phyloP scores from a whole-genome alignment of 2,329 filamentous ascomycete genomes.

The Aspergillus phoenicis region DNA sequence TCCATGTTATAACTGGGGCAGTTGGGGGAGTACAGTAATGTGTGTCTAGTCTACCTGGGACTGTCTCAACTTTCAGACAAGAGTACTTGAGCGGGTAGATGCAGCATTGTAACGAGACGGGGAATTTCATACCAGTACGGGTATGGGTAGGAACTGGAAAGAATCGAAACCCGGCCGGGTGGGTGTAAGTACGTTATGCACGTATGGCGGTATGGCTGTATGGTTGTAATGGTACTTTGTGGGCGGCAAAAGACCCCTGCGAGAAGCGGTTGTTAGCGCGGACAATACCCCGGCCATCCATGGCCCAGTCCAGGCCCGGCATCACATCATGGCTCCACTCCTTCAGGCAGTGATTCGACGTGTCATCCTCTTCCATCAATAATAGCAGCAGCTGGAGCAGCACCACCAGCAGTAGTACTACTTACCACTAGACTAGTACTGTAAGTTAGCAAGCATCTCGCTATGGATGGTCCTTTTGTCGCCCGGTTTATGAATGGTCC shows the following conservation, averaged over 20 bases:
- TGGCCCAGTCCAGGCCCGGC: slow-evolving; percentile 21
- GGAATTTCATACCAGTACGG: background rate
- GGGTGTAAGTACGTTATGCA: no score
- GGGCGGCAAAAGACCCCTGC: background rate
- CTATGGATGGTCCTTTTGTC: no score
- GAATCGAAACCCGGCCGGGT: no score
- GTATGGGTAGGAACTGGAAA: background rate
- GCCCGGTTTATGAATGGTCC: no score
- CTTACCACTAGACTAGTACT: background rate
- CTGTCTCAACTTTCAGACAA: no score
- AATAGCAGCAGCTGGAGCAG: background rate
- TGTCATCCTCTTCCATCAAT: slow-evolving; percentile 7
- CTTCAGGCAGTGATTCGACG: slow-evolving; percentile 18
- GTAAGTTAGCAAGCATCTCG: background rate
- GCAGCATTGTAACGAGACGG: background rate
- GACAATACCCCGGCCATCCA: slow-evolving; percentile 11
- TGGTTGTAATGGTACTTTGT: background rate
- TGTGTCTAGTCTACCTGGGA: no score
- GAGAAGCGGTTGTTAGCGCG: background rate
- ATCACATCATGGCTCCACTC: slow-evolving; percentile 19
- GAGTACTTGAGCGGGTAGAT: background rate
- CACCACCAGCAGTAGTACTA: background rate
- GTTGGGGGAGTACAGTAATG: no score
- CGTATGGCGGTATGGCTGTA: background rate
- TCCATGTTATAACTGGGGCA: background rate